phyloP scores from a whole-genome alignment of 129 eudicot species.

The Logfia minima region DNA sequence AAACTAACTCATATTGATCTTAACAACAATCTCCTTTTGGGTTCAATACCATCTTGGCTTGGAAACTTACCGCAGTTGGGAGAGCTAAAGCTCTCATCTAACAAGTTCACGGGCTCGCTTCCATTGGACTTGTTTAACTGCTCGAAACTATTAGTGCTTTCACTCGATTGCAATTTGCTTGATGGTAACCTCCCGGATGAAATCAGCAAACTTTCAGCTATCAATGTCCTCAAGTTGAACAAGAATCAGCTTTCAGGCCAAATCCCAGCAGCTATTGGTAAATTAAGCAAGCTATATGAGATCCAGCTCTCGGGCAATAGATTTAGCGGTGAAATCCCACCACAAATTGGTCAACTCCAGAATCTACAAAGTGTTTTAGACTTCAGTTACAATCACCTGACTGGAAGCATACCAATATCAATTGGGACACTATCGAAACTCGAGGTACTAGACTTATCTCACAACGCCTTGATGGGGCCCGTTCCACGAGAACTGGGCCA shows the following conservation, averaged over 20 bases:
- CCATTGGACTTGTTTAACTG: slow-evolving; percentile 72
- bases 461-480: slow-evolving; percentile 67
- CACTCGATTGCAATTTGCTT: slow-evolving; percentile 59
- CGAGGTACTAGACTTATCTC: slow-evolving; percentile 75
- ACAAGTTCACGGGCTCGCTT: slow-evolving; percentile 60
- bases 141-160: slow-evolving; percentile 68
- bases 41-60: slow-evolving; percentile 69
- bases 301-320: slow-evolving; percentile 67
- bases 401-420: slow-evolving; percentile 65
- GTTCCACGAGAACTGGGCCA: slow-evolving; percentile 61
- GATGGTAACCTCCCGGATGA: slow-evolving; percentile 74
- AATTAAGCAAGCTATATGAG: slow-evolving; percentile 72
- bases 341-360: slow-evolving; percentile 63
- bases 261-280: slow-evolving; percentile 71
- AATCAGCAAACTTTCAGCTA: slow-evolving; percentile 74
- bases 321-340: slow-evolving; percentile 68
- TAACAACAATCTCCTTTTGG: slow-evolving; percentile 67
- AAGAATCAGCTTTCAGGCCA: slow-evolving; percentile 63
- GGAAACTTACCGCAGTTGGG: slow-evolving; percentile 76
- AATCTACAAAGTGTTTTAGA: slow-evolving; percentile 79
- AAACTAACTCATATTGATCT: slow-evolving; percentile 74
- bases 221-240: slow-evolving; percentile 74
- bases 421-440: slow-evolving; percentile 73
- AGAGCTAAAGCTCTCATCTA: slow-evolving; percentile 77
- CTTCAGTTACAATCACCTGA: slow-evolving; percentile 74